Evolutionary conservation across 2,329 filamentous ascomycete species (phyloP).

Genomic region (Neurospora sp.): DNA sequence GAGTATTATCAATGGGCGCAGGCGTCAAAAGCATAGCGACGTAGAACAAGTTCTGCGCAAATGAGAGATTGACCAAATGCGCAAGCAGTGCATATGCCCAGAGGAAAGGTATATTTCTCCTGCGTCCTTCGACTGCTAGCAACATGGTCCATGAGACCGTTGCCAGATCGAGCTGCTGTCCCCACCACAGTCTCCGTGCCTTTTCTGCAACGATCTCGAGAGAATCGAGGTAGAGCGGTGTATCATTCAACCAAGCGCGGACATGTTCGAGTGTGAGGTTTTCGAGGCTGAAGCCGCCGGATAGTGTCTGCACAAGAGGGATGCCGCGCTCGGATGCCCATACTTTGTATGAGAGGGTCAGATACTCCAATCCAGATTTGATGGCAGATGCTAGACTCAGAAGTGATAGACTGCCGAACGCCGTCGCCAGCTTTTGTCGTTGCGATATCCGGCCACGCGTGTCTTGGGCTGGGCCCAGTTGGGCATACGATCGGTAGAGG

Average conservation of each 20-base stretch:
- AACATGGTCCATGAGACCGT: constrained; percentile 45
- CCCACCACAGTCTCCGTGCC: constrained; percentile 50
- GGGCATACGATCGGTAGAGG: constrained; percentile 26
- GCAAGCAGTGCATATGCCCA: constrained; percentile 49
- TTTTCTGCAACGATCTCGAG: constrained; percentile 45
- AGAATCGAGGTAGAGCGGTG: constrained; percentile 40
- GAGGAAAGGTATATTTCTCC: constrained; percentile 43
- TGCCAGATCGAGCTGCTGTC: constrained; percentile 47
- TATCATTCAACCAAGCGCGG: constrained; percentile 43
- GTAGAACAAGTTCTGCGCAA: constrained; percentile 54
- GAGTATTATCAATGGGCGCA: constrained; percentile 27
- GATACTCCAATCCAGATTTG: constrained; percentile 22
- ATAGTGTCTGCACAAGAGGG: not conserved
- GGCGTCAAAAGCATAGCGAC: constrained; percentile 47
- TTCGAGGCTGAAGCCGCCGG: constrained; percentile 9
- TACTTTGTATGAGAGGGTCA: constrained; percentile 26
- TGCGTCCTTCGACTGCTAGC: constrained; percentile 47
- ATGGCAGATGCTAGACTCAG: constrained; percentile 21
- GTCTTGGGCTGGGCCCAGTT: constrained; percentile 25
- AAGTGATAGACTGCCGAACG: constrained; percentile 25
- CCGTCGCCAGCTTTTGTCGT: constrained; percentile 23
- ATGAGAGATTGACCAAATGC: constrained; percentile 49
- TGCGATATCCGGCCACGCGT: constrained; percentile 25
- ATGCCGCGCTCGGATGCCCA: constrained; percentile 30
- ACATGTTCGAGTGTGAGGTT: constrained; percentile 20